Base-by-base conservation (phyloP, 2,329 filamentous ascomycete genomes). In the Alternaria metachromatica region DNA sequence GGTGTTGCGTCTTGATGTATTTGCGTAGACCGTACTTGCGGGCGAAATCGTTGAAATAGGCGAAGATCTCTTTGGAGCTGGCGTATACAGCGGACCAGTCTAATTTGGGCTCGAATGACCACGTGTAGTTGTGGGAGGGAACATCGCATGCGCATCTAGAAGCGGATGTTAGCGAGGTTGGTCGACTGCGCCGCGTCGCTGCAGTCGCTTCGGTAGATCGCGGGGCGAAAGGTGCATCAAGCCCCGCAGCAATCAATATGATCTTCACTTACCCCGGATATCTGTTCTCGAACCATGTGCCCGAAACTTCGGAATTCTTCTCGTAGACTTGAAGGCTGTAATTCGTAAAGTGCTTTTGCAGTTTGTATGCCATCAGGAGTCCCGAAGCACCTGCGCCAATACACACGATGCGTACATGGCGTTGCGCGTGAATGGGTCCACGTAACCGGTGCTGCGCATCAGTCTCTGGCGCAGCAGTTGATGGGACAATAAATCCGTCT, bases 241-340 rank as follows among this genome's bases (percentile, higher is more conserved):
- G 49, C 55, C 49, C 53, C 53, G 44, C 55, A 53, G 21, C 30
- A 26, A 64, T 20, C 28, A 44, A 20, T 15, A 58, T 41, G 53
- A 55, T 28, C 30, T 20, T 28, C 21, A 73, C 76, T 61, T 73
- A 79, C 71, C 80, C 78, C n/a, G 80, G 79, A 64, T 82, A 82
- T 65, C 77, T 76, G 71, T 87, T 87, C 70, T 86, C 85, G 45
- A 75, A 84, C 85, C 85, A 87, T 4, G 85, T 86, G 6, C 85
- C 85, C 2, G 79, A 78, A 1, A 86, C 74, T 45, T 82, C 81
- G 2, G 75, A 57, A 63, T 86, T 85, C 72, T 85, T 85, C 67
- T 87, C 84, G 62, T 83, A 86, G 5, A 85, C 72, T 10, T 73
- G 73, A 56, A 80, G 72, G 11, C 68, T 76, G 71, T 80, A 84